Evolutionary conservation across 805 yeast genomes (phyloP).

Genomic region (Candida multigemmis): DNA sequence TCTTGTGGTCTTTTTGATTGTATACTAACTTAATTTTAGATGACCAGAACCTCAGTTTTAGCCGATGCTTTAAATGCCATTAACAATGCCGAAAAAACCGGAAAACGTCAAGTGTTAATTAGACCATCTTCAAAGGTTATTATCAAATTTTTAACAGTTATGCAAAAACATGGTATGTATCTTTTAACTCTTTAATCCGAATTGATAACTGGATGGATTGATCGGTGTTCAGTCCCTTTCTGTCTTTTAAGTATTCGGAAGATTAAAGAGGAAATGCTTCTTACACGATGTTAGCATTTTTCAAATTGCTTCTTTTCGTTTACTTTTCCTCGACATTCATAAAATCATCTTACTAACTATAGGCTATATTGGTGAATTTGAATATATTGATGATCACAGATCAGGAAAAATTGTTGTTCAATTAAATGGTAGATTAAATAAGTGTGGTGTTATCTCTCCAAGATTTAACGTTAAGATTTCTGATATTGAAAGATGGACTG

Average conservation of each 20-base stretch:
- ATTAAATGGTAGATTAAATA: slow-evolving; percentile 97
- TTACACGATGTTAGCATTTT: slow-evolving; percentile 45
- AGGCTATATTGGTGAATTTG: slow-evolving; percentile 96
- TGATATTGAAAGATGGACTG: slow-evolving; percentile 98
- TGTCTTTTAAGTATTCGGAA: slow-evolving; percentile 98
- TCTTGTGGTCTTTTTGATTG: slow-evolving; percentile 21
- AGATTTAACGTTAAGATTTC: slow-evolving; percentile 94
- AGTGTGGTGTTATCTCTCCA: slow-evolving; percentile 98
- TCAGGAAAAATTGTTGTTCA: slow-evolving; percentile 96
- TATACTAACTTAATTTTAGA: slow-evolving; percentile 24
- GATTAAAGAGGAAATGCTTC: slow-evolving; percentile 56
- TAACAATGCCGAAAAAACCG: slow-evolving; percentile 98
- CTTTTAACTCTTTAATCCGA: slow-evolving; percentile 49
- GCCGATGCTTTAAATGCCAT: slow-evolving; percentile 98
- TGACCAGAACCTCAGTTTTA: slow-evolving; percentile 98
- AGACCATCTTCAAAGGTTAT: slow-evolving; percentile 98
- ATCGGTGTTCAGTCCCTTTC: slow-evolving; percentile 80
- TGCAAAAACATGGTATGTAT: slow-evolving; percentile 74
- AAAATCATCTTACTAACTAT: slow-evolving; percentile 11
- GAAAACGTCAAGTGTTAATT: slow-evolving; percentile 96
- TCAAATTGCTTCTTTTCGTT: slow-evolving; percentile 37
- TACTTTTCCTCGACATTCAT: slow-evolving; percentile 57
- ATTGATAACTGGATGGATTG: slow-evolving; percentile 98
- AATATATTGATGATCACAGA: slow-evolving; percentile 98
- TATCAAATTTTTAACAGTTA: slow-evolving; percentile 91